These are phyloP conservation scores for Aureobasidium zeae DNA, from an alignment of 2,329 filamentous ascomycete genomes.

Conservation along the genomic window DNA sequence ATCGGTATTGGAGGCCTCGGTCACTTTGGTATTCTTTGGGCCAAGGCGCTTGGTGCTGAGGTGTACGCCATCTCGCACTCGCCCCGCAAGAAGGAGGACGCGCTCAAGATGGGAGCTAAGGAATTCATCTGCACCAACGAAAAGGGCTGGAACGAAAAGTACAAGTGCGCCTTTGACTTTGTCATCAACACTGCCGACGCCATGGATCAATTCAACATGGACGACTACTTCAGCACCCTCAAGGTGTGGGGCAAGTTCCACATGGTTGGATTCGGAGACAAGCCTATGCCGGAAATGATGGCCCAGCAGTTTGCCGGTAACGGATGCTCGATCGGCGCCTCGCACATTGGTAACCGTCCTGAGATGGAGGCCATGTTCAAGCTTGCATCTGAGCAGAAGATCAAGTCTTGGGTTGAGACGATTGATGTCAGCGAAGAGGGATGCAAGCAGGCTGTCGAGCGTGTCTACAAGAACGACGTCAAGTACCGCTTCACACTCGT, in stretches of 20 bases:
- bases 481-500: slow-evolving; percentile 58
- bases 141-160: slow-evolving; percentile 49
- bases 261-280: slow-evolving; percentile 70
- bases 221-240: slow-evolving; percentile 65
- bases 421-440: slow-evolving; percentile 64
- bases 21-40: slow-evolving; percentile 42
- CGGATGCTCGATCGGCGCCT: slow-evolving; percentile 48
- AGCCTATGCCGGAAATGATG: slow-evolving; percentile 60
- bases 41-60: slow-evolving; percentile 49
- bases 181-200: slow-evolving; percentile 67
- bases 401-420: slow-evolving; percentile 50
- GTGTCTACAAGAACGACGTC: slow-evolving; percentile 62
- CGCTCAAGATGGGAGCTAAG: slow-evolving; percentile 50
- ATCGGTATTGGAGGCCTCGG: slow-evolving; percentile 50
- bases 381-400: slow-evolving; percentile 41
- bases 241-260: slow-evolving; percentile 77
- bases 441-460: slow-evolving; percentile 59
- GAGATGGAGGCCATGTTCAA: slow-evolving; percentile 46
- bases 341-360: slow-evolving; percentile 41
- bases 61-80: slow-evolving; percentile 54
- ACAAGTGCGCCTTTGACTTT: slow-evolving; percentile 58
- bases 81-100: slow-evolving; percentile 51
- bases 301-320: slow-evolving; percentile 68
- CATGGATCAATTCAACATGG: slow-evolving; percentile 58
- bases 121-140: slow-evolving; percentile 50